Percentiles rank a stretch among this genome's conserved stretches.
Conservation (phyloP, 306 rosid genomes). For the Adenanthera pavonina region DNA sequence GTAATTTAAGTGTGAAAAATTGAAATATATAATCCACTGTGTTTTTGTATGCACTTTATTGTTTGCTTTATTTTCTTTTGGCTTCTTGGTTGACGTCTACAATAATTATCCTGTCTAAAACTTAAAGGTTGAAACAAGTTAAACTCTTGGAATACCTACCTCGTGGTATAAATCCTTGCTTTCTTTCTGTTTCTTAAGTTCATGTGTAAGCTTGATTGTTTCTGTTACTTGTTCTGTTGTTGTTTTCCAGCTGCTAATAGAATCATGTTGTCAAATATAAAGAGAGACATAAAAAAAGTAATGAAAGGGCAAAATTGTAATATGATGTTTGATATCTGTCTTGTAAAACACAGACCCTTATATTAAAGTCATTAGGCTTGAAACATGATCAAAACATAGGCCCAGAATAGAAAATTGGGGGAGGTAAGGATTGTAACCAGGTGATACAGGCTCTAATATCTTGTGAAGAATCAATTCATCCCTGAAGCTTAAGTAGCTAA, state of each 20-base stretch:
- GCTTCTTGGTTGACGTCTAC: constrained; percentile 27
- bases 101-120: constrained; percentile 18
- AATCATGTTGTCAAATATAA: neutral
- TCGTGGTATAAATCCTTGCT: neutral
- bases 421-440: neutral
- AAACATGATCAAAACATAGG: neutral
- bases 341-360: neutral
- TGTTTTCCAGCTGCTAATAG: neutral
- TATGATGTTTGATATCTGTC: neutral
- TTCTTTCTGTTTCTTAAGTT: neutral
- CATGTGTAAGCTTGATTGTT: neutral
- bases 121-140: constrained; percentile 18
- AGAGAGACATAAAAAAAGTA: neutral
- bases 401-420: neutral
- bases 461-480: neutral
- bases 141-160: constrained; percentile 21
- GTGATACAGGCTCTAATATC: neutral
- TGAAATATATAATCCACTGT: constrained; percentile 10
- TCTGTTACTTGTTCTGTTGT: neutral
- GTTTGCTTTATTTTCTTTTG: constrained; percentile 26
- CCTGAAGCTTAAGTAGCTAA: neutral
- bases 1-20: constrained; percentile 47
- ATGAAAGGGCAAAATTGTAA: neutral
- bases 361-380: neutral
- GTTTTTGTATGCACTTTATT: neutral